Conservation (phyloP, 768 basidiomycete genomes). For the Agaricus blazei region DNA sequence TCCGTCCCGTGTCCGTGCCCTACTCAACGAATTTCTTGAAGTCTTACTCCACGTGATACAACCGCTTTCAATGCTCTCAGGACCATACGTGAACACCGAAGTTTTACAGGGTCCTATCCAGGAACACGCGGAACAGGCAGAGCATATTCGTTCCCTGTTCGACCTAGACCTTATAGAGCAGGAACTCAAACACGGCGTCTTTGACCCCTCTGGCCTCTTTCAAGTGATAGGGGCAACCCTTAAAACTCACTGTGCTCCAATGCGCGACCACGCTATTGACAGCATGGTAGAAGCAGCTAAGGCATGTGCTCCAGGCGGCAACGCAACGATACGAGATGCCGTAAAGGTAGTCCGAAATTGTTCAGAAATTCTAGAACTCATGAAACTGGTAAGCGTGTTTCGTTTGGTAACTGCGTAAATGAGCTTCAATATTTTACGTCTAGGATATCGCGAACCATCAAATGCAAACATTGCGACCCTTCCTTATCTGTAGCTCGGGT, state of each 20-base stretch:
- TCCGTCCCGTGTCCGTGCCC: conserved; percentile 65
- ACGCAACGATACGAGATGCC: conserved; percentile 55
- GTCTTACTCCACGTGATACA: conserved; percentile 83
- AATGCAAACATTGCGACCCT: conserved; percentile 88
- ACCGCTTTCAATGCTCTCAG: conserved; percentile 61
- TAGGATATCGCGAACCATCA: conserved; percentile 98
- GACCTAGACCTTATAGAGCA: conserved; percentile 81
- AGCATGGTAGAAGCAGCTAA: conserved; percentile 73
- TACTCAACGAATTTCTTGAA: conserved; percentile 73
- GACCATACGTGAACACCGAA: conserved; percentile 54
- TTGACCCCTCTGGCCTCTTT: conserved; percentile 79
- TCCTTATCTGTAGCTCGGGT: conserved; percentile 73
- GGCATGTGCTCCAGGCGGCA: conserved; percentile 48
- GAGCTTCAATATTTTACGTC: conserved; percentile 15
- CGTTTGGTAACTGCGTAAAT: conserved; percentile 9
- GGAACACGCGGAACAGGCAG: conserved; percentile 59
- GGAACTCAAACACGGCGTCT: conserved; percentile 71
- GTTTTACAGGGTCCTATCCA: conserved; percentile 56
- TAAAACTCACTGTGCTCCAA: conserved; percentile 90
- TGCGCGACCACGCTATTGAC: conserved; percentile 82
- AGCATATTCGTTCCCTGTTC: conserved; percentile 67
- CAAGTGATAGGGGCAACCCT: conserved; percentile 73
- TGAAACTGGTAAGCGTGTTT: conserved; percentile 76
- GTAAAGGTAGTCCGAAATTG: conserved; percentile 75
- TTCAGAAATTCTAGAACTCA: conserved; percentile 88